A percentile compares a stretch with the other conserved stretches of the same genome.
Conservation (phyloP, 345 rosid species). For the Citrus sinensis region DVS_A1.0 CM039167.1:1609501-1610000, state of each 20-base stretch:
- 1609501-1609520: constrained; percentile 56
- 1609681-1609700: neutral
- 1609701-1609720: constrained; percentile 24
- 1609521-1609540: constrained; percentile 64
- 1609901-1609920: neutral
- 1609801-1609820: constrained; percentile 3
- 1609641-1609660: constrained; percentile 23
- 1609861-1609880: neutral
- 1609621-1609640: neutral
- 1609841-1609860: neutral
- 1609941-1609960: neutral
- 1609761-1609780: constrained; percentile 46
- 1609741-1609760: constrained; percentile 54
- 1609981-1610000: neutral
- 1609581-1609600: constrained; percentile 4
- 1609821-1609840: neutral
- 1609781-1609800: constrained; percentile 69
- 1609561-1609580: constrained; percentile 39
- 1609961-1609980: neutral
- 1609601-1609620: constrained; percentile 6
- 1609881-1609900: neutral
- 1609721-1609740: constrained; percentile 49
- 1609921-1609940: neutral
- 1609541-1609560: constrained; percentile 41
- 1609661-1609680: constrained; percentile 25